Percentiles rank a stretch among this genome's conserved stretches.
Conservation (phyloP, 306 rosid species). For the Vicia sativa region DNA sequence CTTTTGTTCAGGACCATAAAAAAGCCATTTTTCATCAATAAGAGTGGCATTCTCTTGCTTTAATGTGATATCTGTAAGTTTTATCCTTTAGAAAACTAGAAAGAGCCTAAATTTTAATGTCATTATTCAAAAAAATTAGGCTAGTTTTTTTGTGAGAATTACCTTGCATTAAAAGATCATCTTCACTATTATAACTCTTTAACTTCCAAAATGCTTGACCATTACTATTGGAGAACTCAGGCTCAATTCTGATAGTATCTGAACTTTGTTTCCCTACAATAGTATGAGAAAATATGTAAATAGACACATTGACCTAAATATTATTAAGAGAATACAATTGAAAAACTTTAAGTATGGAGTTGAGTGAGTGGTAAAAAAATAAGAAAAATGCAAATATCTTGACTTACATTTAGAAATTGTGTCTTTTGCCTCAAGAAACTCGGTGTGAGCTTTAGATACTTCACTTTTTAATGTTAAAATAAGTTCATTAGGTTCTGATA, state of each 20-base stretch:
- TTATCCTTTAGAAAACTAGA: slow-evolving; percentile 23
- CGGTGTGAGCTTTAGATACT: slow-evolving; percentile 2
- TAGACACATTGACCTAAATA: not conserved
- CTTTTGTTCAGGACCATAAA: too few relatives aligned
- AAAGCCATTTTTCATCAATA: too few relatives aligned
- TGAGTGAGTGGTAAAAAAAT: too few relatives aligned
- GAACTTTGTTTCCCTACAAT: too few relatives aligned
- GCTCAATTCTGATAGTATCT: not conserved
- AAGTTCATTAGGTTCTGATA: not conserved
- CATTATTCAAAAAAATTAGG: not conserved
- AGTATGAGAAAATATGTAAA: too few relatives aligned
- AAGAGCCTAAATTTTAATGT: slow-evolving; percentile 11
- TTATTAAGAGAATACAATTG: too few relatives aligned
- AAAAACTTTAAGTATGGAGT: too few relatives aligned
- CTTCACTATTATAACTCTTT: not conserved
- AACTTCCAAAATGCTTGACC: not conserved
- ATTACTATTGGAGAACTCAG: too few relatives aligned
- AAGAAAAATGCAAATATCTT: too few relatives aligned
- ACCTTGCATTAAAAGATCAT: slow-evolving; percentile 48
- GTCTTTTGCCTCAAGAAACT: not conserved
- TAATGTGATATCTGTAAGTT: slow-evolving; percentile 33
- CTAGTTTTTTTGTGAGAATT: slow-evolving; percentile 11
- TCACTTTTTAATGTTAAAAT: not conserved
- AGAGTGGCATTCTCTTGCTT: not conserved
- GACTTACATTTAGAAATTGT: not conserved